Base-by-base conservation (phyloP, 306 rosid genomes). In the Senna tora region DNA sequence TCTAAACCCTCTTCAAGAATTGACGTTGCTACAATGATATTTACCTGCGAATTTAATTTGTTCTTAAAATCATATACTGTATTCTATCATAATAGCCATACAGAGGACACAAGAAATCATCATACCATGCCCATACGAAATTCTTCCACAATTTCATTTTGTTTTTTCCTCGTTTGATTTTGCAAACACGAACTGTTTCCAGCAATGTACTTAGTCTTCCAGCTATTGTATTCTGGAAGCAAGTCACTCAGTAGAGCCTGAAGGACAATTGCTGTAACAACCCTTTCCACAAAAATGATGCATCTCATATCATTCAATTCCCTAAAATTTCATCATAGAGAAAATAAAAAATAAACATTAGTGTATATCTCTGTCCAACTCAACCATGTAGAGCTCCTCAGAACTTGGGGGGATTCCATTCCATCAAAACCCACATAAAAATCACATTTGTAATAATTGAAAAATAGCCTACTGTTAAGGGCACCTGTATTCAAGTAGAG, bases 1-100 rank as follows among this genome's bases (percentile, higher is more conserved):
- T 93, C 98, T 69, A 93, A 73, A 43, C 98, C 98, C 80, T 93
- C 98, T 79, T 93, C 97, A 46, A 93, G 97, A 80, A 90, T 93
- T 57, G 98, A 90, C 19, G 98, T 93, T 77, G 98, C 97, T 75
- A 93, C 96, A 75, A 93, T 84, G 74, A 93, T 61, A 72, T 93
- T 93, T 34, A 87, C 89, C 98, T 93, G 72, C 50, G 74, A 74
- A 79, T 78, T 57, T 75, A 42, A 32, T 33, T 25, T 53, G 60
- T 69, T 36, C 63, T 69, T 8, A 22, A 46, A 25, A 57, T 76
- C 51, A 72, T 47, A 79, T 52, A 77, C 10, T 46, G 63, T 13
- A 19, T 45, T 50, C 60, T 42, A 42, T 53, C 32, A 64, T 65
- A 64, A 34, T n/a, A n/a, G n/a, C 33, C 16, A 55, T 60, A n/a